Base-by-base conservation (phyloP, 73 alveolate genomes). In the Blepharisma japonicum region DNA sequence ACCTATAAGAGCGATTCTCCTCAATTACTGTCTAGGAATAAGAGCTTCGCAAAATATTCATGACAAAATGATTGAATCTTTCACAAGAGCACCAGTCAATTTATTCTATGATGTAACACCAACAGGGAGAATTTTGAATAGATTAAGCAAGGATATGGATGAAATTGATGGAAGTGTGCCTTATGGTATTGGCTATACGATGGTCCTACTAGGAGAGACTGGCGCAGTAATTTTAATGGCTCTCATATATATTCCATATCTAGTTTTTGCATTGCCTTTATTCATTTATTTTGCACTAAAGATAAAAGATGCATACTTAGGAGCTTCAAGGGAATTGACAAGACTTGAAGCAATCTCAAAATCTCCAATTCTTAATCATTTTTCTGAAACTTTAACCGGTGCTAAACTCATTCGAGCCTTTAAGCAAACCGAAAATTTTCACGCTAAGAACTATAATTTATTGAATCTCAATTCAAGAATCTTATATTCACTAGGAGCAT, bases 21-120 rank as follows among this genome's bases (percentile, higher is more conserved):
- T 70, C n/a, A 70, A n/a, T 45, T 18, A 7, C 3, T 2, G 0
- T 4, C 23, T 61, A 1, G 14, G 55, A 14, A 9, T 45, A 0
- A 0, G 71, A 23, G 49, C 56, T 42, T 68, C 86, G 6, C 68
- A 78, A 21, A 38, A 20, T 56, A 47, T 89, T 5, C 94, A 92
- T 71, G 49, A 71, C 9, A 87, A 83, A 49, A 86, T 92, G 95
- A 70, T 87, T 0, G 56, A 81, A 18, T 49, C 86, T 32, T 71
- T 83, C 14, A 14, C 83, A 66, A 71, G 54, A 4, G 99, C 99
- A 4, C 98, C 99, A 47, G 74, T 96, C 45, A 94, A 95, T 81
- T 55, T 83, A 56, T 96, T 91, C 86, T 95, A 90, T 85, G 99
- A 95, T 72, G 91, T 93, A 27, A 95, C 95, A 6, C 98, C 98